Evolutionary conservation across 352 stramenopile species (phyloP), one percentile per base, ranked within the genome.

Genomic region (Globisporangium alternatum): DNA sequence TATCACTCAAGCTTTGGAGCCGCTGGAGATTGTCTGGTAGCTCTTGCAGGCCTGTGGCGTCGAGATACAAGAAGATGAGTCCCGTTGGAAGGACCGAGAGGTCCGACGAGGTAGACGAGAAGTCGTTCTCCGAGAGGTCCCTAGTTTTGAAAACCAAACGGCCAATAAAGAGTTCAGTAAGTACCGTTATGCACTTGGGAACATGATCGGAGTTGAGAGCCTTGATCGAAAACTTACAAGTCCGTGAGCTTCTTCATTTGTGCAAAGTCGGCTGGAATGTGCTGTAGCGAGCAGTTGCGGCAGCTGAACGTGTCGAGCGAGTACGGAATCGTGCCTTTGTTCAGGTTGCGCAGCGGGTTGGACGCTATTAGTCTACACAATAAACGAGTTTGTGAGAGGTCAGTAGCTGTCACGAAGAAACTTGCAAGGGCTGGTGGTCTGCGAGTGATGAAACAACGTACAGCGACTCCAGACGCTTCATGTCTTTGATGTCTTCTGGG

Each of bases 41-140:
- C 39, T 62, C 56, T 25, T 37, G 39, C 56, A 62, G 44, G 1
- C 30, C 41, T 4, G 28, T 15, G 21, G 56, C 53, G 17, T 62
- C 56, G 6, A 62, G 44, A 25, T 37, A 39, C 56, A 62, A 25
- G 9, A 41, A 21, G 13, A 28, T 2, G 8, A 62, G 41, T 1
- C 9, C n/a, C 3, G 9, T 19, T 6, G 56, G 56, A 3, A 62
- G 19, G 22, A 30, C 17, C 2, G 54, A 43, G 22, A 45, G 28
- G 33, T 60, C 54, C 19, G 48, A 13, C 12, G 31, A 47, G 5
- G 44, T 22, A 6, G n/a, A 48, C 19, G 17, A 19, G 15, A 60
- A 60, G 31, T 45, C 30, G 31, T 60, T 60, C 22, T 48, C 31
- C 33, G 54, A 60, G 33, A 60, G 22, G 5, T 60, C 54, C 15